phyloP scores from a whole-genome alignment of 2,329 filamentous ascomycete species.

The Ophiostoma tasmaniense region DNA sequence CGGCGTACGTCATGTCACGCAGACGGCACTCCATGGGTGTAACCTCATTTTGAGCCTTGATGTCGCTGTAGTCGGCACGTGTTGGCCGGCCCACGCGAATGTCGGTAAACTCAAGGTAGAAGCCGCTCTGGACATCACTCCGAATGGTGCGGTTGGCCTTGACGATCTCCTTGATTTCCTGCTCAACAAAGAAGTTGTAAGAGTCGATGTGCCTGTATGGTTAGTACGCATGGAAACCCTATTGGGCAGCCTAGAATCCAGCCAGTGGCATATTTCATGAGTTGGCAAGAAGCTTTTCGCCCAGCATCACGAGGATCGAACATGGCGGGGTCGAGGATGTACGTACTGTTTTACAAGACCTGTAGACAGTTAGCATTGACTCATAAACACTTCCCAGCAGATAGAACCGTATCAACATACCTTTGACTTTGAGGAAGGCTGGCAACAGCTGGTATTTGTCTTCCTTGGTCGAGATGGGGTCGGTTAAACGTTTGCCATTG shows the following conservation, averaged over 20 bases:
- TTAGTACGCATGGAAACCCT: conserved; percentile 1
- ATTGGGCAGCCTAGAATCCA: background rate
- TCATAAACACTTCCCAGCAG: background rate
- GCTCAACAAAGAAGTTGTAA: conserved; percentile 96
- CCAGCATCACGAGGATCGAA: background rate
- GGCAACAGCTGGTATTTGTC: conserved; percentile 97
- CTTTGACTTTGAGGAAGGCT: conserved; percentile 97
- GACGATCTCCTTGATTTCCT: conserved; percentile 94
- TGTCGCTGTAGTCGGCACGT: conserved; percentile 65
- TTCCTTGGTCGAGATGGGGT: conserved; percentile 55
- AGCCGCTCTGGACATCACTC: conserved; percentile 86
- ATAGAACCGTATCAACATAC: conserved; percentile 30
- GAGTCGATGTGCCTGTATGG: conserved; percentile 75
- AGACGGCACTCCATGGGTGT: conserved; percentile 95
- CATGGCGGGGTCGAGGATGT: background rate
- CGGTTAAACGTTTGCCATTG: conserved; percentile 58
- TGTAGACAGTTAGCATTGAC: conserved; percentile 22
- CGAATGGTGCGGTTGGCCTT: conserved; percentile 80
- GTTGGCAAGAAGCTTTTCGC: background rate
- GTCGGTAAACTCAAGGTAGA: conserved; percentile 88
- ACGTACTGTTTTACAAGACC: conserved; percentile 77
- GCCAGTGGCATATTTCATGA: background rate
- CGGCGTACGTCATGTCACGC: conserved; percentile 95
- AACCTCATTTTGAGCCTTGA: conserved; percentile 62
- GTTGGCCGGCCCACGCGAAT: conserved; percentile 80